Evolutionary conservation across 441 rosid species (phyloP), one percentile per base, ranked within the genome.

Genomic region (Gossypium gossypioides): DNA sequence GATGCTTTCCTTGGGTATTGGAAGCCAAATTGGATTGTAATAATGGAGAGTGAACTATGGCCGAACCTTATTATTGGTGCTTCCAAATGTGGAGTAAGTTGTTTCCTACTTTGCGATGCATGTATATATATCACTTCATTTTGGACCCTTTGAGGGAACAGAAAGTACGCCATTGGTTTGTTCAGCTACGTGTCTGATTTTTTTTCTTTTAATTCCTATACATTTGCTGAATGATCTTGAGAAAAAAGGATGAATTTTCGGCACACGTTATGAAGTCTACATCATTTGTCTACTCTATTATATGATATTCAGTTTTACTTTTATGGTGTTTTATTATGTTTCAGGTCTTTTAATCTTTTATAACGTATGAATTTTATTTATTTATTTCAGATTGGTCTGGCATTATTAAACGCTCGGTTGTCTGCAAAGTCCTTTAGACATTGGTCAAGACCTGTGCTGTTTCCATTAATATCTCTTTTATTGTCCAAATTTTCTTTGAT

Each of bases 1-100:
- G 87, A 89, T 29, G 81, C 90, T 75, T 94, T 94, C 76, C 89
- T 92, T 72, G 76, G 74, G 55, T 64, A 89, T 56, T 94, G 99
- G 99, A 89, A 86, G 78, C 97, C 99, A 29, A 84, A 34, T 78
- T 87, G 88, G 15, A 81, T 89, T 76, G 56, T 95, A 64, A 70
- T 95, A 63, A 69, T 95, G 86, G 99, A 95, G 86, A 91, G 86
- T 52, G 99, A 92, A 78, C 78, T 95, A 25, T 95, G 97, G 97
- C 99, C 97, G 32, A 95, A 95, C 79, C 94, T 95, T 64, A 84
- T 95, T 37, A 81, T 95, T 83, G 57, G 69, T 73, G 88, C 97
- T 82, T 80, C 97, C 25, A 79, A 77, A 76, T 81, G 80, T 81
- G 83, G 77, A 56, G 99, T 94, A 82, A 83, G 86, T 90, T 73